Percentiles rank a stretch among this genome's conserved stretches.
Conservation (phyloP, 768 basidiomycete species). For the Boletus subparvulus region DNA sequence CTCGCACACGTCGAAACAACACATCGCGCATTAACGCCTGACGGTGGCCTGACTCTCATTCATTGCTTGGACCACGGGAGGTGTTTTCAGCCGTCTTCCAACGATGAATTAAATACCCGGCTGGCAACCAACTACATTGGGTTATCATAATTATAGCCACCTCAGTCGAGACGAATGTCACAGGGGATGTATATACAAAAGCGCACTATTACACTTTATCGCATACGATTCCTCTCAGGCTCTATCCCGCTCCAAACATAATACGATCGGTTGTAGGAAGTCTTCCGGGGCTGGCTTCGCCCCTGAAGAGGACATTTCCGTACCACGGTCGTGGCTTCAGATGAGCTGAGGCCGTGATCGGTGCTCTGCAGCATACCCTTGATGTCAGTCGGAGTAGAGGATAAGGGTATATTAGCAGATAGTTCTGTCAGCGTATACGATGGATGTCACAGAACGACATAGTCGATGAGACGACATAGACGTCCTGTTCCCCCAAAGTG, state of each 20-base stretch:
- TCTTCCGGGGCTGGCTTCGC: background rate
- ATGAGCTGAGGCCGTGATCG: background rate
- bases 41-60: background rate
- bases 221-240: too few species aligned
- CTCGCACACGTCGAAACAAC: background rate
- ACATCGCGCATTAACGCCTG: background rate
- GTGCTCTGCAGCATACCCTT: background rate
- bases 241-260: constrained; percentile 8
- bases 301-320: background rate
- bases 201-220: too few species aligned
- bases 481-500: background rate
- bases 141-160: too few species aligned
- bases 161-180: too few species aligned
- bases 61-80: background rate
- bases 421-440: background rate
- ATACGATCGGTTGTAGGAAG: background rate
- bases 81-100: background rate
- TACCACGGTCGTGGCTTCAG: background rate
- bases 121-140: too few species aligned
- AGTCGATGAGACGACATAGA: background rate
- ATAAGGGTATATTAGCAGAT: too few species aligned
- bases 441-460: background rate
- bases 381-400: background rate
- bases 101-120: background rate
- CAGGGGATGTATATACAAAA: too few species aligned